These are phyloP conservation scores for Climacium dendroides DNA, from an alignment of 225 moss, liverwort and hornwort genomes.

Conservation along the genomic window DNA sequence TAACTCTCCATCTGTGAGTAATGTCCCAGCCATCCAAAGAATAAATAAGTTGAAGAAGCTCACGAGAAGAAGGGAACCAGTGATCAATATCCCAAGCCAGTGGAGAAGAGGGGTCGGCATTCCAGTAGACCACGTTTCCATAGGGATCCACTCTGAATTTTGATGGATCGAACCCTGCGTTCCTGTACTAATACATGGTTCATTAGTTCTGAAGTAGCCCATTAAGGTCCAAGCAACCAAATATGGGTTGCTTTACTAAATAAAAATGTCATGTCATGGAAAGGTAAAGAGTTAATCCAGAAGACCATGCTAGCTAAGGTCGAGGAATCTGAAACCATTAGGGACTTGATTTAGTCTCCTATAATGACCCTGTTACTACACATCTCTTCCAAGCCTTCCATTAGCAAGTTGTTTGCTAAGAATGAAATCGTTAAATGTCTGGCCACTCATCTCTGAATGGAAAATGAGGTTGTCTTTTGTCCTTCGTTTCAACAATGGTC, in stretches of 20 bases:
- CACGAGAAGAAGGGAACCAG: slow-evolving; percentile 50
- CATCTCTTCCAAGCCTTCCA: not conserved
- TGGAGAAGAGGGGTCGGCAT: slow-evolving; percentile 40
- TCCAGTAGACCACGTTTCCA: slow-evolving; percentile 49
- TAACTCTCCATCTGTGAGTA: not conserved
- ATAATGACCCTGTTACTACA: not conserved
- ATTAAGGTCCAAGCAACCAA: not conserved
- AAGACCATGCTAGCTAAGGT: not conserved
- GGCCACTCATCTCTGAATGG: not conserved
- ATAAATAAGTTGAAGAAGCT: not conserved
- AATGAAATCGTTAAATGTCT: not conserved
- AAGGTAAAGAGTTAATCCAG: not conserved
- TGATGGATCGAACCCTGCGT: slow-evolving; percentile 53
- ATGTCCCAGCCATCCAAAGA: not conserved
- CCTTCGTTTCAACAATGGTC: not conserved
- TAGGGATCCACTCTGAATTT: slow-evolving; percentile 50
- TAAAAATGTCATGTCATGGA: not conserved
- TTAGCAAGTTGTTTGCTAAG: not conserved
- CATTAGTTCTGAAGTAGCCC: not conserved
- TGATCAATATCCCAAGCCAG: slow-evolving; percentile 49
- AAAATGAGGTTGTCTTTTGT: not conserved
- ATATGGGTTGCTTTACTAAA: not conserved
- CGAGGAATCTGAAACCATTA: not conserved
- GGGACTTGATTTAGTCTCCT: not conserved
- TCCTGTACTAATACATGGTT: slow-evolving; percentile 8